Percentiles rank a stretch among this genome's conserved stretches.
Evolutionary conservation across 2,329 filamentous ascomycete species (phyloP).

Genomic region (Gnomoniopsis smithogilvyi): DNA sequence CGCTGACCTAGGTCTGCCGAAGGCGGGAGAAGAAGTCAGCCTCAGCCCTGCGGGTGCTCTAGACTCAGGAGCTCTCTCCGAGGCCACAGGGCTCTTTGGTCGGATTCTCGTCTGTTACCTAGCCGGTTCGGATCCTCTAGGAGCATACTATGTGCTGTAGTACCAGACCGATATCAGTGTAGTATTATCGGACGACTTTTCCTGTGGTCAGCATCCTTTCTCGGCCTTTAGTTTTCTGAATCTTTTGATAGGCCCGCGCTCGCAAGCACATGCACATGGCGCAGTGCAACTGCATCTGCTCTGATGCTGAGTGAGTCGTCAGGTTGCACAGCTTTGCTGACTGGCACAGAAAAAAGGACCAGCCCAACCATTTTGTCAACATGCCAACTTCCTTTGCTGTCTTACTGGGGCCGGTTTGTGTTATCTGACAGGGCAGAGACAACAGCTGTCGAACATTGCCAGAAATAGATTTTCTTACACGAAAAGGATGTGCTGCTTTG

Average conservation of each 20-base stretch:
- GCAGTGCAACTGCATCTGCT: not conserved
- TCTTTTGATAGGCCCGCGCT: not conserved
- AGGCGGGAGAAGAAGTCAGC: not conserved
- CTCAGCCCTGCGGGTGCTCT: not conserved
- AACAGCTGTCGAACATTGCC: constrained; percentile 23
- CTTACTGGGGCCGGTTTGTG: not conserved
- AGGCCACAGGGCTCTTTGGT: not conserved
- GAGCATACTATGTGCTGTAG: not conserved
- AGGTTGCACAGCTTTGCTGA: not conserved
- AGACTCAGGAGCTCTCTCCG: not conserved
- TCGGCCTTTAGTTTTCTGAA: not conserved
- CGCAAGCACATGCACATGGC: not conserved
- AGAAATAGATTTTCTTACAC: not conserved
- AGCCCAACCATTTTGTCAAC: not conserved
- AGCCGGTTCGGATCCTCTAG: not conserved
- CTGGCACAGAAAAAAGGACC: not conserved
- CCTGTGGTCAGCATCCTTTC: not conserved
- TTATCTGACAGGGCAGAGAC: not conserved
- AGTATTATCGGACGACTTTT: not conserved
- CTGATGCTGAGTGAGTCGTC: not conserved
- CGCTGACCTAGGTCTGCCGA: not conserved
- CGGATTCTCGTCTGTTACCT: not conserved
- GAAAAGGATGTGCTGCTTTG: not conserved
- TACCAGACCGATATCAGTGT: not conserved
- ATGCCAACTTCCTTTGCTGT: not conserved